phyloP scores from a whole-genome alignment of 148 eudicot genomes.

The Chenopodium suecicum region DNA sequence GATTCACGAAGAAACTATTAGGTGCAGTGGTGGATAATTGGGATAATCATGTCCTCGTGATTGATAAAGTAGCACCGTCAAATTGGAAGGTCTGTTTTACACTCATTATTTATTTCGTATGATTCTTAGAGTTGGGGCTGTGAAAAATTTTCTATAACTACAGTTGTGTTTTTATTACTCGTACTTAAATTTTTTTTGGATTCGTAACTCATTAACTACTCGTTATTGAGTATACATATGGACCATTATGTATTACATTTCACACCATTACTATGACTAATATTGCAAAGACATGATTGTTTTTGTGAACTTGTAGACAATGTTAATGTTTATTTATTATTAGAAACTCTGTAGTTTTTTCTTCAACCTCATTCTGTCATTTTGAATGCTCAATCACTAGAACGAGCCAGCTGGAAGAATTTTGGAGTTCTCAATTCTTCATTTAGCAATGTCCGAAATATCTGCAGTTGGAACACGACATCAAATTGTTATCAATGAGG shows the following conservation, averaged over 20 bases:
- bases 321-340: background rate
- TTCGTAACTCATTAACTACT: too few relatives aligned
- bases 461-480: conserved; percentile 68
- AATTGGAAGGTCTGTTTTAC: conserved; percentile 65
- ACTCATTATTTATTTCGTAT: background rate
- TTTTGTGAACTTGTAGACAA: background rate
- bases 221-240: too few relatives aligned
- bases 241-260: background rate
- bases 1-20: conserved; percentile 73
- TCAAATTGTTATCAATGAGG: conserved; percentile 92
- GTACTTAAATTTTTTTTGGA: background rate
- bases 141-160: background rate
- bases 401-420: conserved; percentile 70
- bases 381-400: conserved; percentile 28
- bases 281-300: background rate
- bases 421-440: conserved; percentile 81
- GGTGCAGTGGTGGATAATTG: conserved; percentile 67
- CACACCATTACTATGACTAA: background rate
- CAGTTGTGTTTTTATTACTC: background rate
- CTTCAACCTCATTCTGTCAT: background rate
- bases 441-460: conserved; percentile 90
- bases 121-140: background rate
- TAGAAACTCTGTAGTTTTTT: background rate
- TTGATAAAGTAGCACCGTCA: conserved; percentile 64
- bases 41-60: conserved; percentile 67